phyloP scores from a whole-genome alignment of 2,329 filamentous ascomycete species.

The Epichloe amarillans region DNA sequence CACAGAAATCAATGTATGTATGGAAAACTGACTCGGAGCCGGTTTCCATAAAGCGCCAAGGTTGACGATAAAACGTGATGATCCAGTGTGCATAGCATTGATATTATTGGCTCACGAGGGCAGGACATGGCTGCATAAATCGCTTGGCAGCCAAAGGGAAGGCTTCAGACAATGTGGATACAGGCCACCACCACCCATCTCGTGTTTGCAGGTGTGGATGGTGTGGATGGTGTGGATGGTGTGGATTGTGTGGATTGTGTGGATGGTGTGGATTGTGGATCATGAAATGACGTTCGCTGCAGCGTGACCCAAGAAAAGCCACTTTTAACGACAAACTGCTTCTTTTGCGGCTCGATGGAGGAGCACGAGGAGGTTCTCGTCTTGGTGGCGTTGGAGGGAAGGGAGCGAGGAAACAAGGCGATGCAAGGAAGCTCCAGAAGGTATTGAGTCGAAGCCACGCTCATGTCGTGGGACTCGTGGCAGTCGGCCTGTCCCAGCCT shows the following conservation, averaged over 20 bases:
- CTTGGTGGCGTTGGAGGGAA: not conserved
- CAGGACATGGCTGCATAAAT: not conserved
- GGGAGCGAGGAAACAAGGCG: not conserved
- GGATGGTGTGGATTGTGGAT: not conserved
- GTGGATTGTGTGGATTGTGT: no score
- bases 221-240: not conserved
- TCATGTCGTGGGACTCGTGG: no score
- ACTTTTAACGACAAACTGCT: not conserved
- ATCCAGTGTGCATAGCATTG: no score
- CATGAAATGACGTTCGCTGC: constrained; percentile 6
- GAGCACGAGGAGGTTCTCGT: not conserved
- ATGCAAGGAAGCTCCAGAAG: no score
- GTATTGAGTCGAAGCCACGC: not conserved
- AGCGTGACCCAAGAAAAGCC: not conserved
- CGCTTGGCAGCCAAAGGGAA: not conserved
- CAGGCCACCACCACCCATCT: constrained; percentile 4
- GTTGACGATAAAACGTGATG: not conserved
- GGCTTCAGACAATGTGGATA: not conserved
- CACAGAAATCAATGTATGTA: not conserved
- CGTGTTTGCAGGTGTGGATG: constrained; percentile 2
- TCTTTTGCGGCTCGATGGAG: not conserved
- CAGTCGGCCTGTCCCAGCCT: not conserved
- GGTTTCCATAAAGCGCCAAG: not conserved
- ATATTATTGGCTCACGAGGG: not conserved
- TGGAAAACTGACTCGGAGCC: not conserved